Conservation (phyloP, 2,329 filamentous ascomycete species). For the Metarhizium humberi region DNA sequence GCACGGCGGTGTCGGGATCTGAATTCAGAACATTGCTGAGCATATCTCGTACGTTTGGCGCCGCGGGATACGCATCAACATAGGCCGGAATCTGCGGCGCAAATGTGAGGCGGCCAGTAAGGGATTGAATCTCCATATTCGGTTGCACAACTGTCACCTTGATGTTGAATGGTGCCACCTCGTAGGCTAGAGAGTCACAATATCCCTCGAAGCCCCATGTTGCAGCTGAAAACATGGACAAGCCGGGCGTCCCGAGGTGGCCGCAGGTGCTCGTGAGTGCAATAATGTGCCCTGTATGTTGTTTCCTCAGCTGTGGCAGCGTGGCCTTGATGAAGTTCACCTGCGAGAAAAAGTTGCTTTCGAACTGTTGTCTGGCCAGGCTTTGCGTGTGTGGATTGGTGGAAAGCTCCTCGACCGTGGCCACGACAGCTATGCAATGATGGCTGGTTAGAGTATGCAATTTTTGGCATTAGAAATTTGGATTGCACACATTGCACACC, state of each 20-base stretch:
- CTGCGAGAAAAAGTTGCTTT: slow-evolving; percentile 89
- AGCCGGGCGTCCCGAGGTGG: slow-evolving; percentile 84
- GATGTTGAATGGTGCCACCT: slow-evolving; percentile 94
- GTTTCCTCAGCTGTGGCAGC: slow-evolving; percentile 68
- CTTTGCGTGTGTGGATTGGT: slow-evolving; percentile 63
- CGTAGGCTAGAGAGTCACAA: slow-evolving; percentile 90
- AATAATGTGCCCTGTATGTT: slow-evolving; percentile 82
- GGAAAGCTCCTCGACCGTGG: slow-evolving; percentile 82
- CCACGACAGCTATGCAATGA: slow-evolving; percentile 59
- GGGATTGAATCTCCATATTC: slow-evolving; percentile 80
- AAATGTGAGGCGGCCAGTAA: slow-evolving; percentile 81
- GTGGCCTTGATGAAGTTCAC: slow-evolving; percentile 91
- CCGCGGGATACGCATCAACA: slow-evolving; percentile 36
- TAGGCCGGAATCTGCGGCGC: slow-evolving; percentile 62
- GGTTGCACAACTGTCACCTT: slow-evolving; percentile 94
- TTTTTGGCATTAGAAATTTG: neutral
- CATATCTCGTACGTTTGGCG: slow-evolving; percentile 76
- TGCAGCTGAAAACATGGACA: slow-evolving; percentile 84
- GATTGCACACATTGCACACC: slow-evolving; percentile 34
- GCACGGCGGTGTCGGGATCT: slow-evolving; percentile 54
- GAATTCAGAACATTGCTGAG: slow-evolving; percentile 70
- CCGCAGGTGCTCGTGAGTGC: slow-evolving; percentile 83
- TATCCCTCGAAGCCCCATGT: slow-evolving; percentile 95
- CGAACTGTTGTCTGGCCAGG: slow-evolving; percentile 83
- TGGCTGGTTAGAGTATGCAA: neutral